Evolutionary conservation across 176 grass and related monocot species (phyloP), one percentile per base, ranked within the genome.

Genomic region (Rhynchospora pubera): DNA sequence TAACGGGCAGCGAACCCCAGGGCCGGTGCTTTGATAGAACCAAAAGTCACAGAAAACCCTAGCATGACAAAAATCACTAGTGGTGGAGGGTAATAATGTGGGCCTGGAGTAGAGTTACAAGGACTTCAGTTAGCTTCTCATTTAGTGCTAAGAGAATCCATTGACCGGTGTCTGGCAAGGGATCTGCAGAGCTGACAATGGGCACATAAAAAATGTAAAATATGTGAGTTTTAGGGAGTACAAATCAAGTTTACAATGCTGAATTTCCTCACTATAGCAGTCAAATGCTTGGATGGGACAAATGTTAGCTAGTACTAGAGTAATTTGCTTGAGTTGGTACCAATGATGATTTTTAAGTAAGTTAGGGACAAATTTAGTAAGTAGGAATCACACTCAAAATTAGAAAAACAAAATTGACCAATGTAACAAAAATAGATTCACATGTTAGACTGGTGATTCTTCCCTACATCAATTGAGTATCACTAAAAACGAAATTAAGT

Each of bases 51-150:
- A 15, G 95, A 97, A 83, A 97, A 94, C 2, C 57, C 92, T 84
- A 97, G 85, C 92, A 97, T 97, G 64, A 91, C 88, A 86, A 97
- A 97, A 65, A 94, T 39, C 90, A 92, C 93, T 85, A 97, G 78
- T 93, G 90, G 87, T 97, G 95, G 73, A 97, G 92, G 65, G 72
- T 92, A 66, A 93, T 88, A 61, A 97, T 26, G 64, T 89, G 92
- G 84, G 89, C 90, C 84, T 90, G 91, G 8, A 97, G 84, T 52
- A 97, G 21, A 74, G 90, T 71, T 44, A 97, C 88, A 45, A 94
- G 18, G 5, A 42, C 57, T 75, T 82, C 84, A 26, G 92, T 92
- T 73, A 97, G 83, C 72, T 86, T 97, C 84, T 97, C 90, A 30
- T 97, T 97, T 64, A 93, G 51, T 59, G 87, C 84, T 79, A 97